Evolutionary conservation across 805 yeast genomes (phyloP).

Genomic region (Zygoascus bituminiphila): DNA sequence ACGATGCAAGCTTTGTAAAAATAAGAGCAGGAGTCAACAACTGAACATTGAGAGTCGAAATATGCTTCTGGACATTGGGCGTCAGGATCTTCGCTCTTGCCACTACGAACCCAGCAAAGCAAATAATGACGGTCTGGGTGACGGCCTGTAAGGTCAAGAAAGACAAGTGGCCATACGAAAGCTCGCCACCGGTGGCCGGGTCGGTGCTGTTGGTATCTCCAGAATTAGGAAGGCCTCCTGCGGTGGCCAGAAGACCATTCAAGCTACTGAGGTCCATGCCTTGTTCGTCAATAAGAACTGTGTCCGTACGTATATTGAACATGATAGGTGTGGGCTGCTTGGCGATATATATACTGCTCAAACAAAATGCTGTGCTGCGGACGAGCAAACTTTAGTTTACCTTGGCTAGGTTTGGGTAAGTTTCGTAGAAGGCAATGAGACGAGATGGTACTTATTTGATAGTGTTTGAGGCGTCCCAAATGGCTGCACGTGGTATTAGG

Average conservation of each 20-base stretch:
- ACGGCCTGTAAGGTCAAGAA: slow-evolving; percentile 87
- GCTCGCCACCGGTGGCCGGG: slow-evolving; percentile 3
- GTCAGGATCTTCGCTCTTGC: slow-evolving; percentile 65
- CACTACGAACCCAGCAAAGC: slow-evolving; percentile 79
- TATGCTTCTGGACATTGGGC: slow-evolving; percentile 64
- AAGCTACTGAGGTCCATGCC: background rate
- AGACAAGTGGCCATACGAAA: slow-evolving; percentile 32
- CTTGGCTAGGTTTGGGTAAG: too few relatives aligned
- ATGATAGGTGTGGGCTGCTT: too few relatives aligned
- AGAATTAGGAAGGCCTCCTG: background rate
- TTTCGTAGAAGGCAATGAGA: too few relatives aligned
- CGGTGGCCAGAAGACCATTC: background rate
- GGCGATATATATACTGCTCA: too few relatives aligned
- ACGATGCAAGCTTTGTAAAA: slow-evolving; percentile 65
- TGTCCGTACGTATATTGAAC: background rate
- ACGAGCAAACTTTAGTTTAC: too few relatives aligned
- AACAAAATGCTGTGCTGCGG: too few relatives aligned
- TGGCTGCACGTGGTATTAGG: too few relatives aligned
- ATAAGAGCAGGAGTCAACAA: slow-evolving; percentile 93
- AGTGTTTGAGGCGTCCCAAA: too few relatives aligned
- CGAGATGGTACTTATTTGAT: too few relatives aligned
- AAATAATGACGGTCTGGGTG: slow-evolving; percentile 77
- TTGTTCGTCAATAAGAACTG: background rate
- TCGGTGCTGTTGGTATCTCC: background rate
- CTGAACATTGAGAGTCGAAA: slow-evolving; percentile 77